Base-by-base conservation (phyloP, 208 protist species). In the Herpetomonas samuelpessoai region DNA sequence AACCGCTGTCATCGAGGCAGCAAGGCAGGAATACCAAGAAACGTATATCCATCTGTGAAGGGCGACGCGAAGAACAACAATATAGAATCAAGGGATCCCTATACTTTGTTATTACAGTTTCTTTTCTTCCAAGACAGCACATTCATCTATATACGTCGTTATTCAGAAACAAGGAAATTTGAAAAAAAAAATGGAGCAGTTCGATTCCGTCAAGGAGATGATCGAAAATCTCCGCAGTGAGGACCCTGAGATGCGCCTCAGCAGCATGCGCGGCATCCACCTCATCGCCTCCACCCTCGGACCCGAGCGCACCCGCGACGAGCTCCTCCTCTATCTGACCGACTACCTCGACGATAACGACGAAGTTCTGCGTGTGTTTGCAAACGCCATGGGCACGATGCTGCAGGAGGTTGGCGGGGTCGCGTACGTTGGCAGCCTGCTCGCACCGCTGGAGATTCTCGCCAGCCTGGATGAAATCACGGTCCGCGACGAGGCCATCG, bases 311-410 rank as follows among this genome's bases (percentile, higher is more conserved):
- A 99, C 98, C 0, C 79, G 98, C 29, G 75, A 92, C 21, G 98
- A 99, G 74, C 83, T 99, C 16, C 79, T 99, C 6, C 94, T 97
- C 24, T 99, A 98, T 70, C 81, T 99, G 14, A 97, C 95, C 30
- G 97, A 98, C 97, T 92, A 92, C 53, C 86, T 98, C 26, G 98
- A 99, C 59, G 98, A 99, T 74, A 98, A 99, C 76, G 98, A 99
- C 67, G 98, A 99, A 71, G 97, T 99, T 19, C 77, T 99, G 29
- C 85, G 98, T 2, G 97, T 98, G 4, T 84, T 99, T 30, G 97
- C 97, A 2, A 97, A 99, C 62, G 94, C 98, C 52, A 75, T 99
- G 4, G 98, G 97, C 21, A 97, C 97, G 46, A 98, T 99, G 85
- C 85, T 99, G 26, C 81, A 93, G 2, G 88, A 97, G 62, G 96